Base-by-base conservation (phyloP, 371 early-diverging fungal species). In the Apophysomyces elegans region DNA sequence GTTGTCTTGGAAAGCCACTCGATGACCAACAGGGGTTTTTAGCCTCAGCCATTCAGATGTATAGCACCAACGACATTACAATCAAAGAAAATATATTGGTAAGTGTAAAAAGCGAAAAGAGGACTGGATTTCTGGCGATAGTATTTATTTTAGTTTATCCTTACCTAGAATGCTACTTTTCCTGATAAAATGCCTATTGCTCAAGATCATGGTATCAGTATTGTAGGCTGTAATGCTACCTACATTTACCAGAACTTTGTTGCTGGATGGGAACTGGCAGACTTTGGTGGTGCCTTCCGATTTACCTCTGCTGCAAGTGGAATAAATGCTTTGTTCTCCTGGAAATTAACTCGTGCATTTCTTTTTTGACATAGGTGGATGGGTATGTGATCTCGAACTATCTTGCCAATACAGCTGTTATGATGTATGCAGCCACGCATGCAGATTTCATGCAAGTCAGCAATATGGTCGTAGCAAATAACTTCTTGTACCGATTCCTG, bases 191-290 rank as follows among this genome's bases (percentile, higher is more conserved):
- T 67, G 38, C n/a, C 14, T 1, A 69, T 74, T 54, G 41, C 70
- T 7, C 81, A 80, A 71, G 76, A 80, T 43, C 81, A 80, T 38
- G 81, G 63, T 59, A 65, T 80, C 13, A 76, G 78, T 35, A 64
- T 76, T 9, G 75, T 76, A 1, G 78, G 76, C 11, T 62, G 64
- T 38, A 80, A 80, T 39, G 68, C 72, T 61, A 80, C 81, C 4
- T 78, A 76, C 37, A 71, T 80, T 26, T 68, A 68, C n/a, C 76
- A 80, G 64, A 80, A 80, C 64, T 80, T 78, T 41, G 64, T 80
- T 68, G 81, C 78, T 54, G 81, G 81, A 7, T 78, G 81, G 78
- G 67, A 74, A 41, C 61, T 78, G 14, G 74, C 66, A 39, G 81
- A 80, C 54, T 74, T 80, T 62, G 81, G 78, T 58, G 81, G 81